Evolutionary conservation across 2,329 filamentous ascomycete genomes (phyloP), one percentile per base, ranked within the genome.

Genomic region (Fusarium coicis): DNA sequence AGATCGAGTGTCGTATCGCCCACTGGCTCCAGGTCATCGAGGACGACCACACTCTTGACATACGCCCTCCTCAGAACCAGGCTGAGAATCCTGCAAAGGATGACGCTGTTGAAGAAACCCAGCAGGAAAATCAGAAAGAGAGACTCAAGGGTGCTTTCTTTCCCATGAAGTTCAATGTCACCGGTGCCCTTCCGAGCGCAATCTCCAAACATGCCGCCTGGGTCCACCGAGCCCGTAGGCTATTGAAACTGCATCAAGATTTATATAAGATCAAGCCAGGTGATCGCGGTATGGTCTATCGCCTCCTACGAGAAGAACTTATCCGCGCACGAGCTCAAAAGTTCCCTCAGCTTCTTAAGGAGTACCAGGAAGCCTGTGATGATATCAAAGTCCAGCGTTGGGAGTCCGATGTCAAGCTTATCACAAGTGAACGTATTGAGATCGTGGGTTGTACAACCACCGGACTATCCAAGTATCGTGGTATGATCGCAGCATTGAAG

Each of bases 401-500:
- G 85, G 87, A 91, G 65, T 84, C 85, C 40, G 89, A 94, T 66
- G 81, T 87, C 14, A 75, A 76, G 10, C 77, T 85, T 10, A 78
- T 88, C n/a, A 76, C 74, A 6, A 63, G 72, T 3, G 77, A 81
- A 21, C 53, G 74, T 0, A 80, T 87, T 21, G 82, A 87, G 28
- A 85, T 93, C 30, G 82, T 96, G 7, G 87, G 88, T 39, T 88
- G 88, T 56, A 97, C 94, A 0, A 95, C 93, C 0, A 97, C 94
- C 0, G 93, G 94, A 2, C 79, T 97, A 14, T 92, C 91, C 80
- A 97, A 97, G 75, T 96, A 96, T 69, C 90, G 93, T 7, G 89
- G 87, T 2, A 84, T 96, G 5, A 84, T 97, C 28, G 85, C 90
- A 2, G 88, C 89, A 4, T 79, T 96, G 9, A 85, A 88, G 34